Evolutionary conservation across 2,329 filamentous ascomycete genomes (phyloP).

Genomic region (Monosporascus sp.): DNA sequence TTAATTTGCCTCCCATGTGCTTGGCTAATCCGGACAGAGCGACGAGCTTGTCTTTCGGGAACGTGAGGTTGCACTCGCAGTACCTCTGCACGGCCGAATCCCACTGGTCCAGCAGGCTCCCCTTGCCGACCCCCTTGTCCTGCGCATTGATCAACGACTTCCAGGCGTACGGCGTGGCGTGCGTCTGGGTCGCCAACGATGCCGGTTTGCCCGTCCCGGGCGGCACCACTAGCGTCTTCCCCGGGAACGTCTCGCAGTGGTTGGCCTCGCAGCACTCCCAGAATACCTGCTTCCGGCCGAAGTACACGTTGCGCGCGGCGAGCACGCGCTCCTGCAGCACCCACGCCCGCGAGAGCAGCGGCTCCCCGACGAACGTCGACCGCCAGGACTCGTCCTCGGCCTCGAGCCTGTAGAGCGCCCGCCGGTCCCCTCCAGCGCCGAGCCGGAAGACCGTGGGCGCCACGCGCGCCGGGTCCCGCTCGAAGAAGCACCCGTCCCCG

Average conservation of each 20-base stretch:
- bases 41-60: constrained; percentile 13
- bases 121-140: neutral
- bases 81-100: constrained; percentile 3
- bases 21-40: constrained; percentile 14
- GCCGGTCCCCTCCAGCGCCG: too few relatives aligned
- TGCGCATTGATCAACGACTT: constrained; percentile 4
- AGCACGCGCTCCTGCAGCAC: constrained; percentile 16
- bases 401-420: neutral
- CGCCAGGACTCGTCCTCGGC: constrained; percentile 3
- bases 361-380: constrained; percentile 3
- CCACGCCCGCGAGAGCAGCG: constrained; percentile 12
- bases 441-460: constrained; percentile 1
- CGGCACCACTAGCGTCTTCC: neutral
- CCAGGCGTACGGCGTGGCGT: neutral
- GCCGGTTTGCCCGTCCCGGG: neutral
- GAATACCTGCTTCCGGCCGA: constrained; percentile 12
- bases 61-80: constrained; percentile 5
- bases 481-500: constrained; percentile 9
- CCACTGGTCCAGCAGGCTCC: neutral
- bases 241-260: constrained; percentile 10
- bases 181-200: neutral
- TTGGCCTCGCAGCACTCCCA: constrained; percentile 13
- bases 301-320: constrained; percentile 14
- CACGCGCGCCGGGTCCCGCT: constrained; percentile 4
- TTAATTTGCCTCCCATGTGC: constrained; percentile 4